Evolutionary conservation across 202 grass and related monocot genomes (phyloP).

Genomic region (Panicum virgatum): DNA sequence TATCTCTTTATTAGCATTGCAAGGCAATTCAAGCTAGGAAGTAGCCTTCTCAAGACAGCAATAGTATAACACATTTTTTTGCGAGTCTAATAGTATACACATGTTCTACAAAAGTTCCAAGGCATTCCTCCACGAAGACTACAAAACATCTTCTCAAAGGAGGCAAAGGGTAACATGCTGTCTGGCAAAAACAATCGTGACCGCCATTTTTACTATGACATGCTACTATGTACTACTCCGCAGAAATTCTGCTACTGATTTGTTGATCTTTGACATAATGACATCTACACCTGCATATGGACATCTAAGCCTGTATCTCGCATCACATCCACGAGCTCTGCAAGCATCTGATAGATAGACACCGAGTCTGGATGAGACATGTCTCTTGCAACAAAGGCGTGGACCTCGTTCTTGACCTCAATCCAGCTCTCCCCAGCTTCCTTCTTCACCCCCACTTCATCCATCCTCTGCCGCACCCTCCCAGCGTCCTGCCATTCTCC

Average conservation of each 20-base stretch:
- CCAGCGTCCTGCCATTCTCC: slow-evolving; percentile 60
- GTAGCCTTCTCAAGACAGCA: too few species aligned
- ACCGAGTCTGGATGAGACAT: slow-evolving; percentile 44
- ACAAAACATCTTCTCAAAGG: too few species aligned
- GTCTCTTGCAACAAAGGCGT: slow-evolving; percentile 54
- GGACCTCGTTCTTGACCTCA: slow-evolving; percentile 65
- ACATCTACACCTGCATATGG: slow-evolving; percentile 38
- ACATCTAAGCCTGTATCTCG: slow-evolving; percentile 44
- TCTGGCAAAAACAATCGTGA: not conserved
- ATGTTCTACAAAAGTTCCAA: too few species aligned
- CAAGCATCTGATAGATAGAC: slow-evolving; percentile 56
- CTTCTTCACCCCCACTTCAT: slow-evolving; percentile 66
- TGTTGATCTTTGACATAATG: not conserved
- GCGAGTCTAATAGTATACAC: too few species aligned
- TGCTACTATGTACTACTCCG: not conserved
- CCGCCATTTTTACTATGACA: not conserved
- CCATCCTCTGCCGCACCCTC: slow-evolving; percentile 55
- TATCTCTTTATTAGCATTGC: too few species aligned
- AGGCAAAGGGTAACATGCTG: not conserved
- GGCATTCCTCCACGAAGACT: too few species aligned
- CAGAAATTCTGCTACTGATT: not conserved
- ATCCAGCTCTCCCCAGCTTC: slow-evolving; percentile 75
- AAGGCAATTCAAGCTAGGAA: too few species aligned
- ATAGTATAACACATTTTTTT: too few species aligned
- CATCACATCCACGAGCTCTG: slow-evolving; percentile 54